phyloP scores from a whole-genome alignment of 768 basidiomycete species.

The Suillus ampliporus region DNA sequence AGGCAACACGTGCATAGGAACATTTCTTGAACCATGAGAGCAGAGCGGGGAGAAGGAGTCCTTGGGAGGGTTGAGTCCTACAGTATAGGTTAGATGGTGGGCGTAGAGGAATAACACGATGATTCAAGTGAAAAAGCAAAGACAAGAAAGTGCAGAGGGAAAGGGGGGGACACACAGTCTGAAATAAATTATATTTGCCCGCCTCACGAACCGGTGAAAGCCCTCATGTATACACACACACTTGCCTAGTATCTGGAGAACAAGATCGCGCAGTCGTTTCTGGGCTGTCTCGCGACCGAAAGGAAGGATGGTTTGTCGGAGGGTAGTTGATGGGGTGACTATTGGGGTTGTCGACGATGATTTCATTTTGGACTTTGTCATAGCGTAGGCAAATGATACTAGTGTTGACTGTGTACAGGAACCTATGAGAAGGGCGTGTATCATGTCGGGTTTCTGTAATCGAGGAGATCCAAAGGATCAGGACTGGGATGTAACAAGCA shows the following conservation, averaged over 20 bases:
- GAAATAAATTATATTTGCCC: conserved; percentile 81
- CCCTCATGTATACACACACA: conserved; percentile 66
- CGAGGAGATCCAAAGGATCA: conserved; percentile 3
- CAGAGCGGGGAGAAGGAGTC: conserved; percentile 70
- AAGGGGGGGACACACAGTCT: conserved; percentile 50
- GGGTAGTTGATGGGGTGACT: not conserved
- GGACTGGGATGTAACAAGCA: not conserved
- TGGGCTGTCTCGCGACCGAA: conserved; percentile 43
- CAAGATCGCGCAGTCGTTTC: conserved; percentile 50
- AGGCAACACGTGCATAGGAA: conserved; percentile 67
- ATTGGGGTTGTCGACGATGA: conserved; percentile 6
- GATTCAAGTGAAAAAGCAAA: too few relatives aligned
- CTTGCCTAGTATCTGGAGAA: conserved; percentile 53
- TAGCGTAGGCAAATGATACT: conserved; percentile 17
- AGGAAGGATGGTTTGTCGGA: conserved; percentile 44
- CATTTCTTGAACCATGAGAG: conserved; percentile 82
- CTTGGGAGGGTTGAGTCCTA: conserved; percentile 69
- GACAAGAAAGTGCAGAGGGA: not conserved
- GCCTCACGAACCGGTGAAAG: conserved; percentile 64
- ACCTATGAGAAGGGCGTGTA: conserved; percentile 37
- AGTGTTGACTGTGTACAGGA: conserved; percentile 47
- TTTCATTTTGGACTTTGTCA: conserved; percentile 7
- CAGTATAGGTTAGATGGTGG: not conserved
- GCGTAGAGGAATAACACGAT: conserved; percentile 9
- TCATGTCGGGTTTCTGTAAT: conserved; percentile 38